Conservation (phyloP, 2,329 filamentous ascomycete genomes). For the Aspergillus felis region DNA sequence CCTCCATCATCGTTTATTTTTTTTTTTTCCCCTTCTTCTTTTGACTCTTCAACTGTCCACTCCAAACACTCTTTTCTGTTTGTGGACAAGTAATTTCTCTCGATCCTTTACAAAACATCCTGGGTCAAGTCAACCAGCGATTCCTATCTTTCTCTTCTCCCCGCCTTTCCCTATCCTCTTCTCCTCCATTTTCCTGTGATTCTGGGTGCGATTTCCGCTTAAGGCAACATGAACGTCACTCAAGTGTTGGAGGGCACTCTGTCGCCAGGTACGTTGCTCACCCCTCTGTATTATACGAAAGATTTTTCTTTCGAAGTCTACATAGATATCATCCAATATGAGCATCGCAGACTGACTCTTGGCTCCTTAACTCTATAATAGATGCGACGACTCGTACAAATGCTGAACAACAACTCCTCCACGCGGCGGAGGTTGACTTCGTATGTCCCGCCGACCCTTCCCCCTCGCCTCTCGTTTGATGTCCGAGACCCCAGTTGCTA, state of each 20-base stretch:
- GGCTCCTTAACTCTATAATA: constrained; percentile 50
- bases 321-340: not conserved
- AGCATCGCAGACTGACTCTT: constrained; percentile 25
- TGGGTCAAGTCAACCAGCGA: not conserved
- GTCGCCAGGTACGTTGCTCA: constrained; percentile 69
- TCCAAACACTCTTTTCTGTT: not conserved
- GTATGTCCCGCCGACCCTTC: constrained; percentile 56
- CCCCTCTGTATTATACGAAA: not conserved
- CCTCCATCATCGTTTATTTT: constrained; percentile 20
- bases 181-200: constrained; percentile 16
- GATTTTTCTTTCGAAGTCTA: not conserved
- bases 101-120: not conserved
- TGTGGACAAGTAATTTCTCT: not conserved
- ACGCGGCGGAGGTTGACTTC: constrained; percentile 93
- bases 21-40: constrained; percentile 15
- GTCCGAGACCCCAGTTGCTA: constrained; percentile 11
- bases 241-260: constrained; percentile 96
- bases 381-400: constrained; percentile 85
- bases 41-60: constrained; percentile 3
- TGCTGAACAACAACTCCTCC: constrained; percentile 89
- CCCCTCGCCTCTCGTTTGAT: constrained; percentile 16
- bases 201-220: constrained; percentile 20
- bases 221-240: constrained; percentile 84
- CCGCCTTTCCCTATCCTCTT: constrained; percentile 5
- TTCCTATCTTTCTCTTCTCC: not conserved